These are phyloP conservation scores for Ceratocystis colombiana DNA, from an alignment of 2,329 filamentous ascomycete species.

Conservation along the genomic window DNA sequence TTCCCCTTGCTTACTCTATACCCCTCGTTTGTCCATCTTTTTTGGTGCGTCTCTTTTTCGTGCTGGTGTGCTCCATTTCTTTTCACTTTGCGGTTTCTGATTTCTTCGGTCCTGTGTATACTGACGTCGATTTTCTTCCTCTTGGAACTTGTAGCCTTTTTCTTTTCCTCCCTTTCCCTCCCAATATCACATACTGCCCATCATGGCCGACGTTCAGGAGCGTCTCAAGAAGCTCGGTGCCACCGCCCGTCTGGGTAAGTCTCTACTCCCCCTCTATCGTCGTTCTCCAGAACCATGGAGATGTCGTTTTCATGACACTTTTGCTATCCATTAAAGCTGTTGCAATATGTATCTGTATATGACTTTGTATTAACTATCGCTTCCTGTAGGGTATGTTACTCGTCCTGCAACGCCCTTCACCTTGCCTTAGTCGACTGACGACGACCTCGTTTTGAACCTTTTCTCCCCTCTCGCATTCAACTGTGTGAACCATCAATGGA, in stretches of 20 bases:
- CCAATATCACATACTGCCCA: conserved; percentile 31
- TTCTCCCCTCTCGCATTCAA: conserved; percentile 11
- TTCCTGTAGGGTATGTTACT: conserved; percentile 24
- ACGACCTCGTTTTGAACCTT: conserved; percentile 16
- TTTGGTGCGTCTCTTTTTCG: conserved; percentile 15
- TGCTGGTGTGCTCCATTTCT: conserved; percentile 26
- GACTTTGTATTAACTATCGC: conserved; percentile 26
- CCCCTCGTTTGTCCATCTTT: conserved; percentile 15
- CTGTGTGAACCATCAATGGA: conserved; percentile 19
- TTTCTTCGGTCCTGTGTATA: conserved; percentile 27
- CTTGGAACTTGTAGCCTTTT: conserved; percentile 23
- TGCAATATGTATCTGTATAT: conserved; percentile 23
- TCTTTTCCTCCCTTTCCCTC: conserved; percentile 27
- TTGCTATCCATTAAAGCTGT: background rate
- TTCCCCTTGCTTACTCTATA: conserved; percentile 10
- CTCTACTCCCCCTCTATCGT: conserved; percentile 22
- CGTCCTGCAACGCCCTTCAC: conserved; percentile 13
- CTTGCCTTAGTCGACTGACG: background rate
- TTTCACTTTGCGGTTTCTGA: conserved; percentile 27
- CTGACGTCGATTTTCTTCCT: conserved; percentile 30
- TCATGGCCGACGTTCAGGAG: conserved; percentile 49
- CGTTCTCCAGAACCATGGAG: background rate
- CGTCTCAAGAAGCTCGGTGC: conserved; percentile 50
- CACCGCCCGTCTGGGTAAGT: conserved; percentile 57
- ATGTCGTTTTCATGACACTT: background rate